Evolutionary conservation across 2,329 filamentous ascomycete genomes (phyloP).

Genomic region (Botrytis byssoidea): DNA sequence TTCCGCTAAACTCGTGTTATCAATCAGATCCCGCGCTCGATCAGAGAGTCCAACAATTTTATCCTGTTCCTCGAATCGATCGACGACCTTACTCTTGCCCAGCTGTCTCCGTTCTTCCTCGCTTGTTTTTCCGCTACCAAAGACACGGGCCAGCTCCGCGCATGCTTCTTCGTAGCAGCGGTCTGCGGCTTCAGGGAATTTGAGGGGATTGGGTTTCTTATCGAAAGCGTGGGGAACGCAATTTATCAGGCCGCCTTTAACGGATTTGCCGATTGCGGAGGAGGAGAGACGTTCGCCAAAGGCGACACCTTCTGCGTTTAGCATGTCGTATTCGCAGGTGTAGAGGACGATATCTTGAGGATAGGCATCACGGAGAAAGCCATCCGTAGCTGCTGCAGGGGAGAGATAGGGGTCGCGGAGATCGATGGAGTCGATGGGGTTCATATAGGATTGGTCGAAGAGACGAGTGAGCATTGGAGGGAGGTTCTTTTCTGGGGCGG

Average conservation of each 20-base stretch:
- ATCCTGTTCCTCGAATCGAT: conserved; percentile 33
- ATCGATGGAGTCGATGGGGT: conserved; percentile 44
- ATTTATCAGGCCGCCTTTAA: conserved; percentile 57
- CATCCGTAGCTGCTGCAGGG: conserved; percentile 55
- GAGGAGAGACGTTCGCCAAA: conserved; percentile 58
- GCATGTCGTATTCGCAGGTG: conserved; percentile 65
- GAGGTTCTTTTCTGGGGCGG: conserved; percentile 57
- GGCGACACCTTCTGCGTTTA: conserved; percentile 58
- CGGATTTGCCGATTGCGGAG: conserved; percentile 51
- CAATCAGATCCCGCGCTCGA: conserved; percentile 11
- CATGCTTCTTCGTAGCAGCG: conserved; percentile 38
- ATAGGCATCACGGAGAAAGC: conserved; percentile 47
- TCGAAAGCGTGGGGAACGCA: conserved; percentile 65
- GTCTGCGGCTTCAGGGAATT: conserved; percentile 38
- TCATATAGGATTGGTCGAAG: conserved; percentile 62
- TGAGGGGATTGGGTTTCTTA: conserved; percentile 61
- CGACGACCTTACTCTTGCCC: conserved; percentile 30
- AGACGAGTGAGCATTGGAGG: conserved; percentile 58
- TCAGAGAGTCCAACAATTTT: background rate
- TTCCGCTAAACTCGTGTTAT: conserved; percentile 16
- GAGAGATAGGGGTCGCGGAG: conserved; percentile 56
- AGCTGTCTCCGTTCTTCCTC: conserved; percentile 34
- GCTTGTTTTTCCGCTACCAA: conserved; percentile 29
- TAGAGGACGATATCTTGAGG: conserved; percentile 57
- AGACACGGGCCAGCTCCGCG: conserved; percentile 34